These are phyloP conservation scores for Jaapia argillacea DNA, from an alignment of 768 basidiomycete genomes.

Conservation along the genomic window DNA sequence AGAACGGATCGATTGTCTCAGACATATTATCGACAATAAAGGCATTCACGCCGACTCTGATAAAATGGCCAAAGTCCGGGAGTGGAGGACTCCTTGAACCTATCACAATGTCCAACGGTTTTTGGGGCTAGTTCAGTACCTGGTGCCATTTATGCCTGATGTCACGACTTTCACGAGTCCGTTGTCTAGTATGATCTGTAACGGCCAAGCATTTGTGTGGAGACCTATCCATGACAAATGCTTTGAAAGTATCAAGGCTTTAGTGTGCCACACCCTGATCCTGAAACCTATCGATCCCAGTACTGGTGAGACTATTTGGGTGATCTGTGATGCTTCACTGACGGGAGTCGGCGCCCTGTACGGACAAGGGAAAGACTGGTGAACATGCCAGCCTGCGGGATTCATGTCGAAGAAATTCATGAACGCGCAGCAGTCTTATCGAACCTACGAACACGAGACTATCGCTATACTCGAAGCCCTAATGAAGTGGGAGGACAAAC, in stretches of 20 bases:
- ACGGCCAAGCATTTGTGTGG: slow-evolving; percentile 19
- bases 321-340: too few relatives aligned
- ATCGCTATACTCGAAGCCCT: slow-evolving; percentile 8
- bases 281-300: too few relatives aligned
- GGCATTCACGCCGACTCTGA: slow-evolving; percentile 19
- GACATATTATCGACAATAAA: slow-evolving; percentile 18
- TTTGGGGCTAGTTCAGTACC: too few relatives aligned
- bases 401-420: slow-evolving; percentile 10
- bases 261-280: not conserved
- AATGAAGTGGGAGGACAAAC: slow-evolving; percentile 23
- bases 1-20: too few relatives aligned
- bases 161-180: slow-evolving; percentile 22
- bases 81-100: slow-evolving; percentile 20
- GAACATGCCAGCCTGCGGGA: slow-evolving; percentile 7
- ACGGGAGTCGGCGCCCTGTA: too few relatives aligned
- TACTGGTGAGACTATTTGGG: too few relatives aligned
- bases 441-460: slow-evolving; percentile 6
- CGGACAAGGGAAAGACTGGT: slow-evolving; percentile 15
- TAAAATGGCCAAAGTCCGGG: too few relatives aligned
- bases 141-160: slow-evolving; percentile 10
- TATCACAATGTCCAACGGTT: slow-evolving; percentile 10
- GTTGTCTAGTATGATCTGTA: slow-evolving; percentile 20
- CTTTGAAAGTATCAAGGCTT: slow-evolving; percentile 7
- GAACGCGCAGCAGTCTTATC: slow-evolving; percentile 4
- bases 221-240: slow-evolving; percentile 10